These are phyloP conservation scores for Cephaloascus albidus DNA, from an alignment of 805 yeast genomes.

Conservation along the genomic window DNA sequence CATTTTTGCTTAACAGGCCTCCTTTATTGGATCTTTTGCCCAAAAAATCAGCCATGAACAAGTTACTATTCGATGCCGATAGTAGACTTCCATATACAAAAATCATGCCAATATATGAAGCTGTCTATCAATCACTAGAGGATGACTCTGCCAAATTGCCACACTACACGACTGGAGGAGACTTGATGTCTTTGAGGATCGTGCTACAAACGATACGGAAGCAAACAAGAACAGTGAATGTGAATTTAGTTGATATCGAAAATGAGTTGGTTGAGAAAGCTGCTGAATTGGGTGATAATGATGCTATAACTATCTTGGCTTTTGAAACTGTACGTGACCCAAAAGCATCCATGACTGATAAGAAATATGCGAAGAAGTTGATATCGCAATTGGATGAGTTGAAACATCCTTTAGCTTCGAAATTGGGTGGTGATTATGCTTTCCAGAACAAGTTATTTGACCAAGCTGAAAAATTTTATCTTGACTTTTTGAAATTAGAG, in stretches of 20 bases:
- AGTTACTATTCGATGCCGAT: constrained; percentile 59
- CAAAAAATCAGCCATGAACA: constrained; percentile 42
- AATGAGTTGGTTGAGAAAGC: constrained; percentile 70
- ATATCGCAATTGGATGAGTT: constrained; percentile 45
- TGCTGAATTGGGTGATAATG: constrained; percentile 74
- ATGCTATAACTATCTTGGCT: constrained; percentile 69
- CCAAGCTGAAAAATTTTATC: constrained; percentile 55
- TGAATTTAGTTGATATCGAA: constrained; percentile 51
- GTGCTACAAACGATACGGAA: constrained; percentile 54
- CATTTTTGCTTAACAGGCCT: constrained; percentile 11
- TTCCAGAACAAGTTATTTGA: constrained; percentile 33
- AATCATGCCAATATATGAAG: constrained; percentile 42
- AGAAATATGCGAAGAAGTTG: constrained; percentile 50
- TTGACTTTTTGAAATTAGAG: constrained; percentile 47
- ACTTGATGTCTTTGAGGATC: constrained; percentile 59
- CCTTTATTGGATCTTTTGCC: constrained; percentile 44
- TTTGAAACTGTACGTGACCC: constrained; percentile 47
- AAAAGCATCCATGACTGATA: constrained; percentile 40
- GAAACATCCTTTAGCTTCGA: constrained; percentile 67
- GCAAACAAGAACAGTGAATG: constrained; percentile 51
- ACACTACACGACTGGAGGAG: constrained; percentile 37
- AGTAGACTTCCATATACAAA: constrained; percentile 44
- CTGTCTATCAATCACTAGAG: constrained; percentile 39
- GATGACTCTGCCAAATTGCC: constrained; percentile 29
- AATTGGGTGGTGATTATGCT: constrained; percentile 73